Conservation (phyloP, 2,329 filamentous ascomycete species). For the Apiospora malaysiana region DNA sequence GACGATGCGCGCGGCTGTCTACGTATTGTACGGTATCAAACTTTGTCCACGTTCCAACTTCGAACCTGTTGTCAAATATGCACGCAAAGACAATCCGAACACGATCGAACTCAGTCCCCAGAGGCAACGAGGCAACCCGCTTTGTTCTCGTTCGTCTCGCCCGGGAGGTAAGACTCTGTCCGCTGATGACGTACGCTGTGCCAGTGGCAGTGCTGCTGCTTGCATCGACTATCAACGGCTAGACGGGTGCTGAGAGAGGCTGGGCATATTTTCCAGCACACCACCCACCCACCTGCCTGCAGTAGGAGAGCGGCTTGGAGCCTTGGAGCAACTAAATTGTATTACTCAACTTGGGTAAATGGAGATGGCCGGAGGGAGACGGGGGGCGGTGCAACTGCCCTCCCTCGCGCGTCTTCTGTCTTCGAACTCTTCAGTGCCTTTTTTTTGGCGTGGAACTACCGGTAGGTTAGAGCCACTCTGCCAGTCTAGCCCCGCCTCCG, state of each 20-base stretch:
- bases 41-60: neutral
- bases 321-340: neutral
- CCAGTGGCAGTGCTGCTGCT: conserved; percentile 2
- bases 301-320: neutral
- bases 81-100: neutral
- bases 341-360: neutral
- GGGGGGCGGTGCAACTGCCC: no score
- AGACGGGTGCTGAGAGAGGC: neutral
- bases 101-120: neutral
- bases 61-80: neutral
- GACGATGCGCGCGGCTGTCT: neutral
- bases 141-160: neutral
- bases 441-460: neutral
- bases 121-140: neutral
- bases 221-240: neutral
- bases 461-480: neutral
- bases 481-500: neutral
- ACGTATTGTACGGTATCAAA: no score
- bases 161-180: neutral
- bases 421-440: neutral
- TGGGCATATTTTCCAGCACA: neutral
- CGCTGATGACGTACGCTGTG: conserved; percentile 11
- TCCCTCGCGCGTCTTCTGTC: neutral
- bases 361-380: conserved; percentile 4
- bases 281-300: neutral